phyloP scores from a whole-genome alignment of 1,284 basidiomycete genomes.

The Fomitopsis palustris region DNA sequence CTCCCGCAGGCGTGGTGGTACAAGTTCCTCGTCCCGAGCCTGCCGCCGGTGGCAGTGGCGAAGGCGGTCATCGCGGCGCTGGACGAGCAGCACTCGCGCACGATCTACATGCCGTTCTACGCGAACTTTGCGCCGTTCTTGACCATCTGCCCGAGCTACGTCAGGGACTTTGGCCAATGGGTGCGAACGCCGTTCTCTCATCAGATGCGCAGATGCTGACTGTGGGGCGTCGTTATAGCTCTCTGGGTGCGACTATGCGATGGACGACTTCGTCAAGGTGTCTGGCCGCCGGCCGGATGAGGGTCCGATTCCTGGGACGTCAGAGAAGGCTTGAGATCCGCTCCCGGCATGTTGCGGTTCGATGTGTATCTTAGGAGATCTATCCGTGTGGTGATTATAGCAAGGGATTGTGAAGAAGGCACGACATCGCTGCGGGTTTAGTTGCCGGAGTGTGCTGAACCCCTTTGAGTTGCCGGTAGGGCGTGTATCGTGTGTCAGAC shows the following conservation, averaged over 20 bases:
- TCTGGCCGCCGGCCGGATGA: slow-evolving; percentile 44
- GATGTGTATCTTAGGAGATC: background rate
- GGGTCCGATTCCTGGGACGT: slow-evolving; percentile 19
- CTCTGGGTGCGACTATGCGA: slow-evolving; percentile 44
- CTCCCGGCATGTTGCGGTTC: background rate
- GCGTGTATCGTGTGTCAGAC: too few relatives aligned
- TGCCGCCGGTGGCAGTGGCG: slow-evolving; percentile 72
- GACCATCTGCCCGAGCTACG: slow-evolving; percentile 62
- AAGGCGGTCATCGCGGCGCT: slow-evolving; percentile 78
- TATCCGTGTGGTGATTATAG: background rate
- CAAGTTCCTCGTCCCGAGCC: slow-evolving; percentile 72
- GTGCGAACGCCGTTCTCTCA: slow-evolving; percentile 37
- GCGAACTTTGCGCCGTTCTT: slow-evolving; percentile 56
- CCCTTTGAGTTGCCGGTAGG: background rate
- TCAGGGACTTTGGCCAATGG: slow-evolving; percentile 70
- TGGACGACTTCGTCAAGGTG: slow-evolving; percentile 45
- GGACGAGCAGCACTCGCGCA: slow-evolving; percentile 72
- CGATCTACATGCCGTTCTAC: slow-evolving; percentile 74
- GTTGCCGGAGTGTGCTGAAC: background rate
- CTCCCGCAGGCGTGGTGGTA: slow-evolving; percentile 51
- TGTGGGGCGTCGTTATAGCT: slow-evolving; percentile 34
- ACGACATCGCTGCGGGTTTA: background rate
- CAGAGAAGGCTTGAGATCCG: slow-evolving; percentile 4
- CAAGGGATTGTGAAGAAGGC: background rate
- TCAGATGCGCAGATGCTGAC: slow-evolving; percentile 8